Conservation (phyloP, 2,329 filamentous ascomycete species). For the Aurifilum marmelostoma region DNA sequence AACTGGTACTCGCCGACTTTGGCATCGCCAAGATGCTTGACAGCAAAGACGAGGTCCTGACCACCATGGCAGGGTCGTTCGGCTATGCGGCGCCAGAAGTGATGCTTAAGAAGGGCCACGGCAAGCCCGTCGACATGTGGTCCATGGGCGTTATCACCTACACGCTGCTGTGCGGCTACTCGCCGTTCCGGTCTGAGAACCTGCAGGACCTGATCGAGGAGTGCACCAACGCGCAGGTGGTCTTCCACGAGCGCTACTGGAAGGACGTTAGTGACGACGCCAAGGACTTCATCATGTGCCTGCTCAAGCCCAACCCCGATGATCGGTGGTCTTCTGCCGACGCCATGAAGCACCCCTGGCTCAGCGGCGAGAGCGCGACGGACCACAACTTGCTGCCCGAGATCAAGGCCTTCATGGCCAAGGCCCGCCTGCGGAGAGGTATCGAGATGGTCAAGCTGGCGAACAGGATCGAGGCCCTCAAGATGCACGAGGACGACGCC, state of each 20-base stretch:
- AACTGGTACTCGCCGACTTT: constrained; percentile 93
- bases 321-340: constrained; percentile 78
- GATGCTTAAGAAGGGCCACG: constrained; percentile 96
- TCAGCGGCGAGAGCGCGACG: constrained; percentile 86
- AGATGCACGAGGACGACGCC: constrained; percentile 84
- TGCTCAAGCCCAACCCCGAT: constrained; percentile 78
- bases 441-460: constrained; percentile 96
- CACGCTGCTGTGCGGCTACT: constrained; percentile 96
- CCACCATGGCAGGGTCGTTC: constrained; percentile 98
- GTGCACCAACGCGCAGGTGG: constrained; percentile 78
- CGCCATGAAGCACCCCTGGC: constrained; percentile 82
- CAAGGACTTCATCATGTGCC: constrained; percentile 85
- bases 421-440: constrained; percentile 86
- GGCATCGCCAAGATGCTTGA: constrained; percentile 99
- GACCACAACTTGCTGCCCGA: constrained; percentile 98
- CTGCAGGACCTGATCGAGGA: constrained; percentile 92
- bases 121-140: constrained; percentile 99
- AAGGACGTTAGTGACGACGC: constrained; percentile 94
- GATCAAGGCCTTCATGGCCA: constrained; percentile 91
- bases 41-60: constrained; percentile 85
- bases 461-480: constrained; percentile 93
- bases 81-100: constrained; percentile 97
- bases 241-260: constrained; percentile 99
- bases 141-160: constrained; percentile 98
- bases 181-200: constrained; percentile 94